Evolutionary conservation across 345 rosid genomes (phyloP).

Genomic region (Erysimum cheiranthoides): DNA sequence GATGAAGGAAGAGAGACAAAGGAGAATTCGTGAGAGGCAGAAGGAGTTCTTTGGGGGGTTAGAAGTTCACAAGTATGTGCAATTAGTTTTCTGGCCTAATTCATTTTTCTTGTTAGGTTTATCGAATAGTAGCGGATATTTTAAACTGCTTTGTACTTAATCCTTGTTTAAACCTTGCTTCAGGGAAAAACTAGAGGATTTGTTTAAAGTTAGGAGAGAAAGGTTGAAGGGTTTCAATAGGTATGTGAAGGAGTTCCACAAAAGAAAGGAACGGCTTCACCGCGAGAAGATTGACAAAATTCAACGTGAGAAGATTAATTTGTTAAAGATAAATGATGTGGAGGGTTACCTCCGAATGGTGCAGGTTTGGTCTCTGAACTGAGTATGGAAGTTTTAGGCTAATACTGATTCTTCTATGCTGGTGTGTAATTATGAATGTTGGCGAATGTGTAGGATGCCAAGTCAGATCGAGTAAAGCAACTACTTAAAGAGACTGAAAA

Average conservation of each 20-base stretch:
- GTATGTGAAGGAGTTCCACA: constrained; percentile 91
- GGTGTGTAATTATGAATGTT: not conserved
- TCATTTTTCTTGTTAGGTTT: not conserved
- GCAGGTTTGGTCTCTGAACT: constrained; percentile 62
- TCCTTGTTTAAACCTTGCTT: constrained; percentile 36
- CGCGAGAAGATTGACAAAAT: constrained; percentile 94
- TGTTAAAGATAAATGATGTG: constrained; percentile 92
- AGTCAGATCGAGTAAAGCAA: constrained; percentile 92
- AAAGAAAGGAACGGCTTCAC: constrained; percentile 85
- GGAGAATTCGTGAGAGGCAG: constrained; percentile 95
- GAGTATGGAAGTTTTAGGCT: constrained; percentile 14
- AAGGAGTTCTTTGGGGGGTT: constrained; percentile 91
- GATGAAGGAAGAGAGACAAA: constrained; percentile 95
- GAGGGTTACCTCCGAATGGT: constrained; percentile 98
- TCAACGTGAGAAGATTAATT: constrained; percentile 94
- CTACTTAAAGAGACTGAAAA: constrained; percentile 91
- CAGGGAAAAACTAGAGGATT: constrained; percentile 90
- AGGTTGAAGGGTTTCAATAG: constrained; percentile 88
- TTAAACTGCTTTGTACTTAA: constrained; percentile 3
- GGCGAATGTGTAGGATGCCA: constrained; percentile 67
- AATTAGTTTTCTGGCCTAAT: constrained; percentile 10
- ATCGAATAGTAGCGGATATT: not conserved
- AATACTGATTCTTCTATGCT: constrained; percentile 20
- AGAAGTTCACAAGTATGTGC: constrained; percentile 83
- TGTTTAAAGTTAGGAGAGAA: constrained; percentile 82